Percentiles rank a stretch among this genome's conserved stretches.
These are phyloP conservation scores for Arthrobotrys sphaeroides DNA, from an alignment of 2,329 filamentous ascomycete genomes.

Conservation along the genomic window DNA sequence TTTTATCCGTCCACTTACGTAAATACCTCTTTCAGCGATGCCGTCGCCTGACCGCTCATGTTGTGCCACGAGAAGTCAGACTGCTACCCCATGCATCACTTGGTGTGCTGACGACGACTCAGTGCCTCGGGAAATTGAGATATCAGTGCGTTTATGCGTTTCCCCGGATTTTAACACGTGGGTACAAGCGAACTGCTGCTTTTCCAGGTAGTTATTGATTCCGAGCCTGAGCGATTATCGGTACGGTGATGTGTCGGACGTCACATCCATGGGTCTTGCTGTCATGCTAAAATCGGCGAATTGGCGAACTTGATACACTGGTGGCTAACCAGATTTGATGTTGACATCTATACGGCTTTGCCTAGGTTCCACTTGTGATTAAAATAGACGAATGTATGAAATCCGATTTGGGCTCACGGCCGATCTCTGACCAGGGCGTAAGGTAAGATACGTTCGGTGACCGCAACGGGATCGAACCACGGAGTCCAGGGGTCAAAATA, in stretches of 20 bases:
- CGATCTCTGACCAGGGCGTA: too few species aligned
- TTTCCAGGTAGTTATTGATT: neutral
- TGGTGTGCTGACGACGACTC: neutral
- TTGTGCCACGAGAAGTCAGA: neutral
- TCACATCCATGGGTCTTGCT: neutral
- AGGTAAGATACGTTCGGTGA: too few species aligned
- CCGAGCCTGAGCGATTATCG: neutral
- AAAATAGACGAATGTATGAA: too few species aligned
- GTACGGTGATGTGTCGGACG: neutral
- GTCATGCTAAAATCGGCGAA: too few species aligned
- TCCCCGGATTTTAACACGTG: neutral
- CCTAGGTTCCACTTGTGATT: neutral
- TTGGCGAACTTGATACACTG: too few species aligned
- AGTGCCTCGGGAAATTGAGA: neutral
- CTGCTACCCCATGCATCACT: neutral
- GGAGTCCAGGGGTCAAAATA: too few species aligned
- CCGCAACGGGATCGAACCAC: too few species aligned
- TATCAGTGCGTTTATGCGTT: neutral
- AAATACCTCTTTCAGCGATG: neutral
- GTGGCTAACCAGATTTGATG: too few species aligned
- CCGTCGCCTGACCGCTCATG: neutral
- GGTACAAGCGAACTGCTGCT: neutral
- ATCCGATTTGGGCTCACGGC: too few species aligned
- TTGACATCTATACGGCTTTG: neutral
- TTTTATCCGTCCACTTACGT: neutral